Base-by-base conservation (phyloP, 2,329 filamentous ascomycete genomes). In the Trichoderma sp. region DNA sequence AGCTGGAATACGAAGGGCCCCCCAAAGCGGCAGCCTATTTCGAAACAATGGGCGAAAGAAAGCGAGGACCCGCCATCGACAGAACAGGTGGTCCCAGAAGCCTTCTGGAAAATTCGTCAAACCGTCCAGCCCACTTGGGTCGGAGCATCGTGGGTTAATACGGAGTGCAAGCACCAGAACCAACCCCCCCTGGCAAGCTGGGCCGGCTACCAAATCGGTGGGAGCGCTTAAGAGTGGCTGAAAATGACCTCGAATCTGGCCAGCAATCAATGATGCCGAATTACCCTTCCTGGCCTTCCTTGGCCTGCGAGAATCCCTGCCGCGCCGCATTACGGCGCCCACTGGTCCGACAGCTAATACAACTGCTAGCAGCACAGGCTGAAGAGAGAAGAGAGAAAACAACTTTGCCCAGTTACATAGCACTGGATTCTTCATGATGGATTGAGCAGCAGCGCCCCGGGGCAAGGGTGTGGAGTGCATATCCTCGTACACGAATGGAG, bases 201-300 rank as follows among this genome's bases (percentile, higher is more conserved):
- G 32, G 39, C 61, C 27, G 61, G 54, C 65, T 63, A 61, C 65
- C 65, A 63, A 67, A 67, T 67, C 65, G 65, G 57, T 63, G 65
- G 65, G 65, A 67, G 50, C 57, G 50, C 58, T 29, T 63, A 32
- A 42, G 58, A 67, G 45, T 67, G 65, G 57, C 45, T 50, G 37
- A n/a, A 63, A 45, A 63, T 63, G 58, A 27, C 34, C 56, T 54
- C 65, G 58, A 48, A 67, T 61, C 58, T 61, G 19, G 19, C 42
- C 42, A 37, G 10, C 48, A 50, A 56, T 67, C 57, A 34, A 39
- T 19, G 35, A 27, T 58, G 52, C 42, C 53, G 64, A 66, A 58
- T 52, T 58, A 32, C 64, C 29, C 53, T 50, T 58, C 39, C 17
- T 58, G 53, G 39, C 34, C 12, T 22, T 54, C 12, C 39, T 57